These are phyloP conservation scores for Trichophyton simii DNA, from an alignment of 2,329 filamentous ascomycete species.

Conservation along the genomic window DNA sequence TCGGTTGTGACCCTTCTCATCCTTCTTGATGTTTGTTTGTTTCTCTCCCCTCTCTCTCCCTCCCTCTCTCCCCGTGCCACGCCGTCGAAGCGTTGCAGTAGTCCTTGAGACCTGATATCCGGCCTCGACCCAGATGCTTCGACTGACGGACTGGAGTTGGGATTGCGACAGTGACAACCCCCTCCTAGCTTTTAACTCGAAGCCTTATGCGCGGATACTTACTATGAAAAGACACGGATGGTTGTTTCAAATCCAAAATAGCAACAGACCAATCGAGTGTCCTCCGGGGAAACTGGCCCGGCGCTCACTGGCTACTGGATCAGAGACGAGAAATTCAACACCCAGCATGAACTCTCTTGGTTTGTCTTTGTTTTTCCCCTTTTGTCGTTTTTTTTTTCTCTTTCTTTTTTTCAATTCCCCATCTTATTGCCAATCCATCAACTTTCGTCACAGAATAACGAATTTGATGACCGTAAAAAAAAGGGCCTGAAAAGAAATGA, in stretches of 20 bases:
- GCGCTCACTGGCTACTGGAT: slow-evolving; percentile 1
- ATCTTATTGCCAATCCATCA: not conserved
- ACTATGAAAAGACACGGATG: slow-evolving; percentile 1
- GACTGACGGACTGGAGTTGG: not conserved
- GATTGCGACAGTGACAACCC: not conserved
- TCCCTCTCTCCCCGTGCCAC: not conserved
- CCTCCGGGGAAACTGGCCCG: slow-evolving; percentile 3
- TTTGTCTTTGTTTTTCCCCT: not conserved
- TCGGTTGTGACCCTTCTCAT: not conserved
- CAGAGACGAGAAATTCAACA: not conserved
- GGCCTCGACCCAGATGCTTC: not conserved
- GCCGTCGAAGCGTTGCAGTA: not conserved
- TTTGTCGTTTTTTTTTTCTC: not conserved
- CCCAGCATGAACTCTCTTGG: not conserved
- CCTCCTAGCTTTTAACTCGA: not conserved
- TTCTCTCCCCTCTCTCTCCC: not conserved
- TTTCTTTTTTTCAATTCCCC: not conserved
- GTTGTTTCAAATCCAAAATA: slow-evolving; percentile 3
- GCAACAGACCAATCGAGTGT: not conserved
- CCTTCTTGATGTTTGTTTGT: not conserved
- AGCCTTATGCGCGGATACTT: slow-evolving; percentile 1
- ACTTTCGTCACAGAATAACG: not conserved
- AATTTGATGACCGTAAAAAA: not conserved
- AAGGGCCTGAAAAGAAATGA: not conserved
- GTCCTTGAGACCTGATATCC: not conserved